phyloP scores from a whole-genome alignment of 2,329 filamentous ascomycete species.

The Sclerotinia trifoliorum region DNA sequence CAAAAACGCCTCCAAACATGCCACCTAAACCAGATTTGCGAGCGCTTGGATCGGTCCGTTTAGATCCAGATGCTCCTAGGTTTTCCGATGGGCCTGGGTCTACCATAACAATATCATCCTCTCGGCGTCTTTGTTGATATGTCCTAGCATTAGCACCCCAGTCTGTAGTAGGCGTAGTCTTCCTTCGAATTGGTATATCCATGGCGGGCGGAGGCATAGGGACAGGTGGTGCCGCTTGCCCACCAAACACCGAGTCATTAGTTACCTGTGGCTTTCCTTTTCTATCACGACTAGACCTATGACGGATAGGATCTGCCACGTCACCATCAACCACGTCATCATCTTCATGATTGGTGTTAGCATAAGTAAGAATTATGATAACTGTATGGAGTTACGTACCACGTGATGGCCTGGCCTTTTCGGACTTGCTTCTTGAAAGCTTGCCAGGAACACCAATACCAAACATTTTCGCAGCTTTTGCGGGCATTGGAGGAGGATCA shows the following conservation, averaged over 20 bases:
- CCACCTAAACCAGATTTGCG: conserved; percentile 60
- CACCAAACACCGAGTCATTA: conserved; percentile 31
- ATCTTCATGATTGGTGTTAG: conserved; percentile 43
- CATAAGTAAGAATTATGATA: conserved; percentile 8
- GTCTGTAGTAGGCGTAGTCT: conserved; percentile 32
- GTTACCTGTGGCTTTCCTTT: conserved; percentile 46
- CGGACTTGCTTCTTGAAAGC: conserved; percentile 49
- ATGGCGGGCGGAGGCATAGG: conserved; percentile 38
- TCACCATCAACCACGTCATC: conserved; percentile 55
- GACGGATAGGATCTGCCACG: conserved; percentile 45
- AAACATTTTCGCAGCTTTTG: conserved; percentile 79
- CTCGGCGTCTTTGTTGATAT: conserved; percentile 62
- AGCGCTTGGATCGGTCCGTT: conserved; percentile 60
- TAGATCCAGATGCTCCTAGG: conserved; percentile 41
- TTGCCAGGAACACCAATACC: conserved; percentile 50
- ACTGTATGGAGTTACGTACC: conserved; percentile 34
- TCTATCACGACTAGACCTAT: conserved; percentile 48
- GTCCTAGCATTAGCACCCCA: conserved; percentile 45
- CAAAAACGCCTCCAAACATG: conserved; percentile 59
- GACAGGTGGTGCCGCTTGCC: conserved; percentile 35
- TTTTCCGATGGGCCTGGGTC: conserved; percentile 49
- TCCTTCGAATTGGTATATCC: conserved; percentile 35
- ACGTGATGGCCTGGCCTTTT: conserved; percentile 48
- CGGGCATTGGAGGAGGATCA: conserved; percentile 55
- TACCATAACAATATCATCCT: conserved; percentile 62